Percentiles rank a stretch among this genome's conserved stretches.
phyloP scores from a whole-genome alignment of 169 alveolate genomes.

The Plasmodium vinckei region DNA sequence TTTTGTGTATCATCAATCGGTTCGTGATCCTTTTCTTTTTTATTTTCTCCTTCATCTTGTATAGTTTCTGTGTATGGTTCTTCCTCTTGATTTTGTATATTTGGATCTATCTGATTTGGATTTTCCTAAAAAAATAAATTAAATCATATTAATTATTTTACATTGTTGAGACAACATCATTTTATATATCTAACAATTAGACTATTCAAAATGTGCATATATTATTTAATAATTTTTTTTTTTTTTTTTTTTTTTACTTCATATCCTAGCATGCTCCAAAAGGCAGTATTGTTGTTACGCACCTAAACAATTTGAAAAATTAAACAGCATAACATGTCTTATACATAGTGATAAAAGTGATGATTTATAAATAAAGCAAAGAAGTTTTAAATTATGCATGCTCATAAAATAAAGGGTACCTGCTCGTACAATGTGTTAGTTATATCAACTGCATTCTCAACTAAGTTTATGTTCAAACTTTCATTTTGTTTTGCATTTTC shows the following conservation, averaged over 20 bases:
- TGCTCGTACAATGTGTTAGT: neutral
- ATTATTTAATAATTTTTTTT: neutral
- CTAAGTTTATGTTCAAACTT: neutral
- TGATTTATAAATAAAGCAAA: neutral
- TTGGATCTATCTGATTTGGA: no score
- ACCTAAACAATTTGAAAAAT: slow-evolving; percentile 16
- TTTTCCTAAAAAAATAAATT: no score
- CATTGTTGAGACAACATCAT: no score
- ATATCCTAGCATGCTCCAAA: slow-evolving; percentile 70
- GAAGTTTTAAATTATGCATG: neutral
- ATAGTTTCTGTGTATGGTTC: neutral
- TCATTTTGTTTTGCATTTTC: slow-evolving; percentile 6
- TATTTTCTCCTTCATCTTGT: slow-evolving; percentile 2
- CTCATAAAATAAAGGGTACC: neutral
- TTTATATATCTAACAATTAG: no score
- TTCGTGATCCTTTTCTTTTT: neutral
- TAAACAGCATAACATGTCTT: neutral
- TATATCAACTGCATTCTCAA: neutral
- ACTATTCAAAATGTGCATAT: neutral
- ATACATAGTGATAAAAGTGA: neutral
- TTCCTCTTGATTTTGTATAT: no score
- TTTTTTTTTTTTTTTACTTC: slow-evolving; percentile 30
- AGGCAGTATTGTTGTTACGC: slow-evolving; percentile 5
- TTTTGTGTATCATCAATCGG: slow-evolving; percentile 2
- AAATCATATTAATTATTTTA: no score